phyloP scores from a whole-genome alignment of 371 early-diverging fungal species.

The Actinomucor elegans region DNA sequence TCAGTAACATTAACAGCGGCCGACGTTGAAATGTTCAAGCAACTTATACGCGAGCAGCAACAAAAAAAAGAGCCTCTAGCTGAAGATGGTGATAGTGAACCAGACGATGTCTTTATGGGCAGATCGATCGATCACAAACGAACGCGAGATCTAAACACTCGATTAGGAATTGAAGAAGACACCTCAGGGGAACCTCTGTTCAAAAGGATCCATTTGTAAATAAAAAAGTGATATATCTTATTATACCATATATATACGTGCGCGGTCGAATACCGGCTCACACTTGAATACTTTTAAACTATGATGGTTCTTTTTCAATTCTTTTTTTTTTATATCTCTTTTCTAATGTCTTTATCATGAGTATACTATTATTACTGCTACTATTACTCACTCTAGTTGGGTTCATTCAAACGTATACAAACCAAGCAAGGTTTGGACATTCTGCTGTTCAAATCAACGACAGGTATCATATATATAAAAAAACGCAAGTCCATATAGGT shows the following conservation, averaged over 20 bases:
- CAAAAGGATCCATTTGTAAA: conserved; percentile 7
- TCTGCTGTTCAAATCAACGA: conserved; percentile 21
- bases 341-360: neutral
- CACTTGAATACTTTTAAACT: neutral
- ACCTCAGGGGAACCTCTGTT: neutral
- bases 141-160: neutral
- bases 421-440: conserved; percentile 22
- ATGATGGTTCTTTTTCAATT: neutral
- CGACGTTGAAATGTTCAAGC: conserved; percentile 15
- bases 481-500: neutral
- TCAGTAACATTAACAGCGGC: conserved; percentile 6
- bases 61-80: neutral
- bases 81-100: neutral
- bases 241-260: neutral
- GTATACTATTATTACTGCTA: conserved; percentile 5
- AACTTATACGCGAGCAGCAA: neutral
- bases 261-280: neutral
- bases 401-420: conserved; percentile 6
- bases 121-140: neutral
- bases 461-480: conserved; percentile 13
- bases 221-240: too few species aligned
- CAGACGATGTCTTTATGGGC: conserved; percentile 9
- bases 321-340: conserved; percentile 2
- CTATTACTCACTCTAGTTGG: neutral
- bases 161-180: neutral